Base-by-base conservation (phyloP, 331 rosid species). In the Prunus yedoensis region DNA sequence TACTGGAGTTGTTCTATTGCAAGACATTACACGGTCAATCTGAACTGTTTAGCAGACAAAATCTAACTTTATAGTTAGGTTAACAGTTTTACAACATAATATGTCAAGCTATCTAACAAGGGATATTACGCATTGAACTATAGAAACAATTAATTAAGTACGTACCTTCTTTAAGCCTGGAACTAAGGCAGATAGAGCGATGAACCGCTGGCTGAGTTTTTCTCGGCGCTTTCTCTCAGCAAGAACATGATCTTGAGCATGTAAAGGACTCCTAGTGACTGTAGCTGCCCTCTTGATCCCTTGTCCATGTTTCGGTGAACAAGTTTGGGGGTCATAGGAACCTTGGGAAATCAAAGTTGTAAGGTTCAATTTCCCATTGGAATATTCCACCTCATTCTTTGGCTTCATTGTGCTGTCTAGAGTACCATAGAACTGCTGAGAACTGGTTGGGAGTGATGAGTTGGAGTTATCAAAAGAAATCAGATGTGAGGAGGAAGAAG, bases 221-320 rank as follows among this genome's bases (percentile, higher is more conserved):
- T 91, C 97, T 56, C 98, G 76, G 43, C 98, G 84, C 79, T 89
- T 94, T 75, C 98, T 84, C 71, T 94, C 97, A 0, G 97, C 97
- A 28, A 90, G 16, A 2, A 93, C 98, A 20, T 91, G 98, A 62
- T 93, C 96, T 64, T 86, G 89, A 65, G 94, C 93, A 83, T 86
- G 85, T 75, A 62, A 32, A 2, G 89, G 77, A 16, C 81, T 86
- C 75, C 91, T 79, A n/a, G 79, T 25, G 4, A 53, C 12, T 0
- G 80, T 2, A 21, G 51, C 62, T 8, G 52, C 71, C n/a, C 82
- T 85, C 72, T 78, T 83, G 43, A 30, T 21, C 25, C 20, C 61
- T 52, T 54, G 77, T 10, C 78, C 83, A 13, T 35, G 41, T 50
- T 57, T 79, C 6, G 77, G 66, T 21, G 81, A 69, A 46, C 16